phyloP scores from a whole-genome alignment of 768 basidiomycete genomes.

The Mycena vitilis region DNA sequence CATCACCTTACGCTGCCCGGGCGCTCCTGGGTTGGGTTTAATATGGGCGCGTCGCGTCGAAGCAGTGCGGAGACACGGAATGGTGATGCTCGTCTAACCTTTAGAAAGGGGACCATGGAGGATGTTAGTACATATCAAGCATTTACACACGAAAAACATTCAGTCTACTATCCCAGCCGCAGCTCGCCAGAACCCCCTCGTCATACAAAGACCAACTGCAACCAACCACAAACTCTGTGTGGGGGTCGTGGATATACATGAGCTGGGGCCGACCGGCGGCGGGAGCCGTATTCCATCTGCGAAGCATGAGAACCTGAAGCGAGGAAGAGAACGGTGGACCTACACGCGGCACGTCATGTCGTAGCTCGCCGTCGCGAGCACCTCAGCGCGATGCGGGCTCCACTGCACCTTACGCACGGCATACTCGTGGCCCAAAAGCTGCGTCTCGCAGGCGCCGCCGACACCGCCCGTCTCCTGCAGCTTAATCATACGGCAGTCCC shows the following conservation, averaged over 20 bases:
- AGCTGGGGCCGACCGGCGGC: slow-evolving; percentile 61
- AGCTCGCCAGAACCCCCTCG: slow-evolving; percentile 87
- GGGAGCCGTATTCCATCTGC: slow-evolving; percentile 81
- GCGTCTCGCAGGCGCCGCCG: slow-evolving; percentile 77
- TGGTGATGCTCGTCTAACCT: no score
- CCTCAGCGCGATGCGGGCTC: slow-evolving; percentile 81
- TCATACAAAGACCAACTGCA: slow-evolving; percentile 94
- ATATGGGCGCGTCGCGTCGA: no score
- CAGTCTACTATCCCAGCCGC: slow-evolving; percentile 91
- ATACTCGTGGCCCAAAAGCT: slow-evolving; percentile 88
- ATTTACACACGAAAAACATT: slow-evolving; percentile 74
- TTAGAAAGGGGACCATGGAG: no score
- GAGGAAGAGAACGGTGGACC: slow-evolving; percentile 35
- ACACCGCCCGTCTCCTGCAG: slow-evolving; percentile 64
- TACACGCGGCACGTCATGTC: slow-evolving; percentile 97
- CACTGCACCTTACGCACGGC: slow-evolving; percentile 91
- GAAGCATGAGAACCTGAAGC: slow-evolving; percentile 19
- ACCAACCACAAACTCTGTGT: slow-evolving; percentile 96
- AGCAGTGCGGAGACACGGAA: no score
- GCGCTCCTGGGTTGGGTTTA: no score
- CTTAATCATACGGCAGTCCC: slow-evolving; percentile 91
- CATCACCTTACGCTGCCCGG: no score
- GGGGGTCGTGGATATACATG: slow-evolving; percentile 82
- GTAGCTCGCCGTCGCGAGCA: slow-evolving; percentile 80
- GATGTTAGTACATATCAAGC: slow-evolving; percentile 34